Base-by-base conservation (phyloP, 2,329 filamentous ascomycete species). In the Macrophomina tecta region DNA sequence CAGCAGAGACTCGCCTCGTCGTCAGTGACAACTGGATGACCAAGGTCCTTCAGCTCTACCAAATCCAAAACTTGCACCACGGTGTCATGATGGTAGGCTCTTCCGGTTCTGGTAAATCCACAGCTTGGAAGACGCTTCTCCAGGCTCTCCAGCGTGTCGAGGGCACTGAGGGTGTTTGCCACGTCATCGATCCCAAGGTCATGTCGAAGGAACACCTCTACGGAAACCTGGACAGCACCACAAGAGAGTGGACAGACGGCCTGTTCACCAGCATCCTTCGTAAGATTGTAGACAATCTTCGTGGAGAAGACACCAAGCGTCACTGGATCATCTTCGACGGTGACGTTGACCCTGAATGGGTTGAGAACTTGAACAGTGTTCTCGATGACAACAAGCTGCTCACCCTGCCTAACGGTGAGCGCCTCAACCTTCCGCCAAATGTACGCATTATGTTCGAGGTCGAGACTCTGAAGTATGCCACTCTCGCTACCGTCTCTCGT, bases 61-160 rank as follows among this genome's bases (percentile, higher is more conserved):
- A 99, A 78, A 99, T 99, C 69, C 95, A 98, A 79, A 91, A 90
- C 71, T 93, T 99, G 67, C 95, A 99, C 75, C 95, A 99, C 73
- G 95, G 95, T 90, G 95, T 99, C 34, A 99, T 99, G 96, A 98
- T 99, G 95, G 95, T 99, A 9, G 95, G 95, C 69, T 93, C 92
- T 75, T 97, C 96, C 36, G 95, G 96, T n/a, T 91, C 94, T 53
- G 96, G 96, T 76, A 99, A 99, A 82, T 97, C 95, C 48, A 89
- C 91, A 1, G 92, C 95, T 5, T 99, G 96, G 95, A 93, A 92
- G 74, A 89, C 97, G 49, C 85, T 99, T 62, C 86, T 99, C 23
- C 91, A 96, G 74, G 95, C 96, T 16, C 82, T 99, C 67, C 94
- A 98, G 74, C 89, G 91, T 73, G 92, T 97, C 14, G 95, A 99